A percentile compares a stretch with the other conserved stretches of the same genome.
Evolutionary conservation across 2,329 filamentous ascomycete species (phyloP).

Genomic region (Aureobasidium sp.): DNA sequence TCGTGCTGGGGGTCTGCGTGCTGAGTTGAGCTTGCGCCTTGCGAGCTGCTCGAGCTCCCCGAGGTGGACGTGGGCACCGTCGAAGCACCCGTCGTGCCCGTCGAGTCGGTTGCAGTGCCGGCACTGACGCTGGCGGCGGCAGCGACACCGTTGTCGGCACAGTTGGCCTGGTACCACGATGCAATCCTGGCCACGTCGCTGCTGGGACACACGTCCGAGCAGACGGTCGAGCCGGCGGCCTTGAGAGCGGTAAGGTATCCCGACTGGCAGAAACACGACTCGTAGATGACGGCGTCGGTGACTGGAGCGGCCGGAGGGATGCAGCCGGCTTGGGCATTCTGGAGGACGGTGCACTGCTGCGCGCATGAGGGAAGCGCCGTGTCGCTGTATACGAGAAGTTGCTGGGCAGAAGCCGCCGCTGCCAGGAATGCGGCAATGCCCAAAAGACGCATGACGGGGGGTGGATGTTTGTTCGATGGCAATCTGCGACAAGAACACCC

Average conservation of each 20-base stretch:
- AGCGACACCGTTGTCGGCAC: conserved; percentile 39
- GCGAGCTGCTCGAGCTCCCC: conserved; percentile 23
- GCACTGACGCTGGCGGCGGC: conserved; percentile 20
- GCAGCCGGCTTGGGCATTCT: conserved; percentile 62
- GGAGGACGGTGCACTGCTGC: conserved; percentile 25
- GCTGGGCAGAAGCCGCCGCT: conserved; percentile 11
- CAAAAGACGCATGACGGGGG: not conserved
- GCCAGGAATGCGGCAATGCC: not conserved
- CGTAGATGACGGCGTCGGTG: conserved; percentile 46
- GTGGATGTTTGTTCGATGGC: not conserved
- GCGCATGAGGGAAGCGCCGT: conserved; percentile 30
- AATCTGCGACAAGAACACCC: not conserved
- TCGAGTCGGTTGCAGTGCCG: conserved; percentile 13
- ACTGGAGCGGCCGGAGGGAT: conserved; percentile 47
- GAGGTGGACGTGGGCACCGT: conserved; percentile 8
- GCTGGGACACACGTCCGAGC: conserved; percentile 43
- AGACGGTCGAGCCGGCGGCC: conserved; percentile 49
- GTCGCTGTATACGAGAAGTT: conserved; percentile 26
- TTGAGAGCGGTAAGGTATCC: conserved; percentile 50
- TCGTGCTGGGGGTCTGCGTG: not conserved
- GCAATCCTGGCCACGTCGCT: conserved; percentile 50
- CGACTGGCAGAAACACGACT: conserved; percentile 66
- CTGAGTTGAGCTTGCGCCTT: conserved; percentile 20
- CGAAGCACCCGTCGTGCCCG: not conserved
- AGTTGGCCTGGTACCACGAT: conserved; percentile 62